phyloP scores from a whole-genome alignment of 1,284 basidiomycete genomes.

The Tilletia indica region DNA sequence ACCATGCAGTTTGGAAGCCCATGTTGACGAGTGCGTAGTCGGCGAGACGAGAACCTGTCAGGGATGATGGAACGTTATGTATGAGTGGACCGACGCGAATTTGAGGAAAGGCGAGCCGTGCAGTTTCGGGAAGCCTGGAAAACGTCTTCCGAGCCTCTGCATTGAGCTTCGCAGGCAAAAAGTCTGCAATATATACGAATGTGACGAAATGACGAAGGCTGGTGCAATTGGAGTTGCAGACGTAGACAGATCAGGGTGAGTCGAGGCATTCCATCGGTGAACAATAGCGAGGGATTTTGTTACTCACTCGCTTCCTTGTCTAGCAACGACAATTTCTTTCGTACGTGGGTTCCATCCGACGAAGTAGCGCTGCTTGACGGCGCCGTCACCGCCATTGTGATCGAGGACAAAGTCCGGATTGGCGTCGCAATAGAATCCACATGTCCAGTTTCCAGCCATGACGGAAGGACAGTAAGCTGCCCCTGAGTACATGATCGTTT shows the following conservation, averaged over 20 bases:
- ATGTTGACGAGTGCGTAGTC: not conserved
- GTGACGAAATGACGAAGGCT: not conserved
- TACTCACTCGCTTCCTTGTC: not conserved
- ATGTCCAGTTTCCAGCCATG: not conserved
- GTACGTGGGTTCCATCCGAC: conserved; percentile 14
- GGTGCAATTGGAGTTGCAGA: not conserved
- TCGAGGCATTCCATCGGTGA: not conserved
- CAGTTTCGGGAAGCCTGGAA: not conserved
- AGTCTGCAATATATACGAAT: not conserved
- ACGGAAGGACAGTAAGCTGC: conserved; percentile 13
- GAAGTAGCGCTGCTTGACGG: not conserved
- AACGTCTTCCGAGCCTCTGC: not conserved
- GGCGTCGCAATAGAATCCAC: conserved; percentile 10
- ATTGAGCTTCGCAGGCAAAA: not conserved
- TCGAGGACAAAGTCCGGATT: not conserved
- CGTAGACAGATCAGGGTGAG: not conserved
- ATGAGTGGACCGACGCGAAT: too few species aligned
- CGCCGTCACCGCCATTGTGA: not conserved
- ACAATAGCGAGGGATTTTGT: not conserved
- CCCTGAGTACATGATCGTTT: not conserved
- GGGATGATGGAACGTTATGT: too few species aligned
- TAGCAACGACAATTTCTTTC: conserved; percentile 6
- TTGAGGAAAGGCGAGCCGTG: too few species aligned
- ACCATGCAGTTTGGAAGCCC: conserved; percentile 1
- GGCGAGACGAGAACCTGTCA: too few species aligned